Conservation (phyloP, 2,329 filamentous ascomycete genomes). For the Calonectria pseudoreteaudii region DNA sequence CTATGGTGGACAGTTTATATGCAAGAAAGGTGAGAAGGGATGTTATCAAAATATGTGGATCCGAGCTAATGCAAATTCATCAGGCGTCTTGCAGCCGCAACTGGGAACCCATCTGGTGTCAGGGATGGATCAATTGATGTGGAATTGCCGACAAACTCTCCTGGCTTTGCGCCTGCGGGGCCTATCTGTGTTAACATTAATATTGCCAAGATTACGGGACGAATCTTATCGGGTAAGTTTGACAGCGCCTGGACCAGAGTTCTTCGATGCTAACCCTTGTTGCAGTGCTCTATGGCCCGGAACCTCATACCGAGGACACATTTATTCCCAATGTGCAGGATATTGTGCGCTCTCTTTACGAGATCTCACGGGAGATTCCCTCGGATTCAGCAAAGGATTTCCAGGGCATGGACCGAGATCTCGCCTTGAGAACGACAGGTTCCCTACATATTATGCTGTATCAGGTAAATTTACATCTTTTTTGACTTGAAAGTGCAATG, state of each 20-base stretch:
- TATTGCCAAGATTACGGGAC: conserved; percentile 38
- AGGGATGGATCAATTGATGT: conserved; percentile 41
- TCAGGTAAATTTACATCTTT: conserved; percentile 33
- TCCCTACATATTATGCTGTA: conserved; percentile 49
- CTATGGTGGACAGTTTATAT: conserved; percentile 27
- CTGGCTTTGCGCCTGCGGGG: conserved; percentile 43
- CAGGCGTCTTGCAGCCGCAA: conserved; percentile 40
- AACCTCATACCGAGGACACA: conserved; percentile 43
- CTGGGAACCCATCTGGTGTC: conserved; percentile 41
- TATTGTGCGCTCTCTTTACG: conserved; percentile 44
- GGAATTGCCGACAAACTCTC: conserved; percentile 41
- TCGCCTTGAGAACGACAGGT: conserved; percentile 46
- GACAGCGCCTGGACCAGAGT: rapidly evolving
- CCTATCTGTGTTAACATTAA: conserved; percentile 46
- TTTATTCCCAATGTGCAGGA: conserved; percentile 48
- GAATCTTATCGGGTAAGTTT: conserved; percentile 40
- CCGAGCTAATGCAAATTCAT: not conserved
- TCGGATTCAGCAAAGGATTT: conserved; percentile 40
- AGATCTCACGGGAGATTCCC: conserved; percentile 42
- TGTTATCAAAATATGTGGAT: not conserved
- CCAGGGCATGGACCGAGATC: conserved; percentile 39
- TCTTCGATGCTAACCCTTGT: not conserved
- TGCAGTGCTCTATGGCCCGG: conserved; percentile 45
- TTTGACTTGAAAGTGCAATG: not conserved
- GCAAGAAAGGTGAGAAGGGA: conserved; percentile 40